Base-by-base conservation (phyloP, 1,139 yeast species). In the Taiozyma sp. region DNA sequence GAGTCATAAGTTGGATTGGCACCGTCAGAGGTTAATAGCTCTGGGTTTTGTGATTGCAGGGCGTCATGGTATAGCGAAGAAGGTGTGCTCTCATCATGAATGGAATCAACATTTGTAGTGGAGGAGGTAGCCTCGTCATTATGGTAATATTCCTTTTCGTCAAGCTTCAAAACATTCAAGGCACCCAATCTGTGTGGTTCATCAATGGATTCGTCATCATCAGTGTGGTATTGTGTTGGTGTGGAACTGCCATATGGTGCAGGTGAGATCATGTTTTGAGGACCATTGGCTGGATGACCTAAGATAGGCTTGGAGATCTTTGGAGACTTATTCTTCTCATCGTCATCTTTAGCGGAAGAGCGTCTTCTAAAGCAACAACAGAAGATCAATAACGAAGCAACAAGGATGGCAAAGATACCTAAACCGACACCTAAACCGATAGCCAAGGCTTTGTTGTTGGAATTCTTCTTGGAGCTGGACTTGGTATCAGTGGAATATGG, bases 391-490 rank as follows among this genome's bases (percentile, higher is more conserved):
- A 86, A 51, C 0, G 74, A 72, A 2, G 76, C 71, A 0, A 80
- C 64, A 2, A 80, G 63, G 10, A 88, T 61, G 0, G 79, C 71
- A 27, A 74, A 75, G 0, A 80, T 67, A 1, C 96, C 96, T 48
- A 92, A 77, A 7, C 87, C 88, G n/a, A 87, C 93, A 49, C 97
- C 97, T 55, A 92, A 79, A 1, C 91, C 96, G 63, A 92, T 87
- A 0, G 96, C 96, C 24, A 89, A 72, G 7, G 79, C 76, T 57
- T 77, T 77, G 48, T 69, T 72, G 58, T 69, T 60, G 10, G 57
- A 8, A 65, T 62, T 28, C 57, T 56, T 9, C 60, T 44, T 38
- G 13, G 41, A 10, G 24, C 14, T n/a, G 10, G 41, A 19, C 16
- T 32, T 19, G 4, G n/a, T 8, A 2, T n/a, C 16, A 9, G 40